These are phyloP conservation scores for Microcyclospora tardicrescens DNA, from an alignment of 2,329 filamentous ascomycete genomes.

Conservation along the genomic window DNA sequence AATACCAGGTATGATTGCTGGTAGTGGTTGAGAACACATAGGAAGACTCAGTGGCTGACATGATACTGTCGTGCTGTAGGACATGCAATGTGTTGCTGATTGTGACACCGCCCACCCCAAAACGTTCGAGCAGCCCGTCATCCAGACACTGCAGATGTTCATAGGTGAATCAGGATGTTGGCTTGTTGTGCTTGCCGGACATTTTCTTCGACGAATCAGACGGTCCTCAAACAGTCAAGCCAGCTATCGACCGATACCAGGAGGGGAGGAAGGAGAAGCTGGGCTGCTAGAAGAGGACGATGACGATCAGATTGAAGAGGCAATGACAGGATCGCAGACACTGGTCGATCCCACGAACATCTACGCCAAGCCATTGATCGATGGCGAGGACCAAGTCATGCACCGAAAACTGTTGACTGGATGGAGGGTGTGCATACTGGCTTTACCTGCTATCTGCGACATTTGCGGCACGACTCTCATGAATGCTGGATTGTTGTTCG, in stretches of 20 bases:
- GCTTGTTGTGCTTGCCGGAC: constrained; percentile 66
- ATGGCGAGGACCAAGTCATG: constrained; percentile 30
- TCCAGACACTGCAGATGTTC: constrained; percentile 97
- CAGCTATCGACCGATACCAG: constrained; percentile 20
- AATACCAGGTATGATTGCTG: constrained; percentile 60
- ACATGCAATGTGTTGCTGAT: constrained; percentile 92
- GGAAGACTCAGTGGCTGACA: background rate
- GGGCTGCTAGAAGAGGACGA: constrained; percentile 19
- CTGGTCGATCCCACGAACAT: constrained; percentile 26
- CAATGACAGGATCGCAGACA: constrained; percentile 24
- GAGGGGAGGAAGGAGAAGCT: constrained; percentile 24
- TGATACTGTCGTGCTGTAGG: constrained; percentile 37
- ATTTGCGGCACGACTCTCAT: constrained; percentile 92
- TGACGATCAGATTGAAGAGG: constrained; percentile 31
- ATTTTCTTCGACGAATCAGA: constrained; percentile 42
- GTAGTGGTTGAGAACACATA: background rate
- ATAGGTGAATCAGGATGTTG: constrained; percentile 92
- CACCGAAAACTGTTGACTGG: constrained; percentile 51
- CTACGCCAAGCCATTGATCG: constrained; percentile 41
- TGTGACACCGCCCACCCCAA: constrained; percentile 60
- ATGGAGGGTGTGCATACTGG: constrained; percentile 58
- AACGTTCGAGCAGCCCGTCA: constrained; percentile 85
- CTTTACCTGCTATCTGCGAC: constrained; percentile 81
- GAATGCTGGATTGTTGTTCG: constrained; percentile 89
- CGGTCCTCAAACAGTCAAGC: constrained; percentile 12